Percentiles rank a stretch among this genome's conserved stretches.
phyloP scores from a whole-genome alignment of 495 filamentous ascomycete species.

The Cetradonia linearis region DNA sequence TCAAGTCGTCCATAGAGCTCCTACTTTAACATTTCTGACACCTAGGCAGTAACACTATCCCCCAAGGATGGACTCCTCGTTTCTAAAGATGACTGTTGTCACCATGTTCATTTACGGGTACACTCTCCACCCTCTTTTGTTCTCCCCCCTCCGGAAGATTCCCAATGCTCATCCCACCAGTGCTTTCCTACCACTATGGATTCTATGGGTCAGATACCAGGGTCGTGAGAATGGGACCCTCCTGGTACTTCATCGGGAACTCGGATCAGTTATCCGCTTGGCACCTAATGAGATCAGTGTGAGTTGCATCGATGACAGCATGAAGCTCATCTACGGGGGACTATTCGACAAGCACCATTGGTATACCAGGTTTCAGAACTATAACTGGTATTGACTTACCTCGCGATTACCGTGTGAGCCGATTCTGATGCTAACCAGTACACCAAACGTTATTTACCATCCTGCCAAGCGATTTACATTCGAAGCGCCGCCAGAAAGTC shows the following conservation, averaged over 20 bases:
- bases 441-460: no score
- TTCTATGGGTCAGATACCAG: slow-evolving; percentile 49
- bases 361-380: slow-evolving; percentile 38
- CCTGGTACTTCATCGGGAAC: slow-evolving; percentile 44
- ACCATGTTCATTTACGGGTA: no score
- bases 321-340: slow-evolving; percentile 62
- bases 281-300: slow-evolving; percentile 50
- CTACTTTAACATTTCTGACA: no score
- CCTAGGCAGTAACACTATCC: no score
- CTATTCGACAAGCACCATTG: slow-evolving; percentile 68
- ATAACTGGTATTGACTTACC: no score
- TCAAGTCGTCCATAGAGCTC: no score
- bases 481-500: no score
- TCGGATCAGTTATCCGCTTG: slow-evolving; percentile 46
- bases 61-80: no score
- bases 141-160: slow-evolving; percentile 60
- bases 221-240: slow-evolving; percentile 52
- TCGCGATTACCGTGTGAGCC: no score
- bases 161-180: slow-evolving; percentile 62
- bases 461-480: no score
- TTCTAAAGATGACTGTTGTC: no score
- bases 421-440: no score
- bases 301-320: slow-evolving; percentile 48
- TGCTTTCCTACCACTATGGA: slow-evolving; percentile 57
- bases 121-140: slow-evolving; percentile 51